phyloP scores from a whole-genome alignment of 1,139 yeast genomes.

The Diutina rugosa region DNA sequence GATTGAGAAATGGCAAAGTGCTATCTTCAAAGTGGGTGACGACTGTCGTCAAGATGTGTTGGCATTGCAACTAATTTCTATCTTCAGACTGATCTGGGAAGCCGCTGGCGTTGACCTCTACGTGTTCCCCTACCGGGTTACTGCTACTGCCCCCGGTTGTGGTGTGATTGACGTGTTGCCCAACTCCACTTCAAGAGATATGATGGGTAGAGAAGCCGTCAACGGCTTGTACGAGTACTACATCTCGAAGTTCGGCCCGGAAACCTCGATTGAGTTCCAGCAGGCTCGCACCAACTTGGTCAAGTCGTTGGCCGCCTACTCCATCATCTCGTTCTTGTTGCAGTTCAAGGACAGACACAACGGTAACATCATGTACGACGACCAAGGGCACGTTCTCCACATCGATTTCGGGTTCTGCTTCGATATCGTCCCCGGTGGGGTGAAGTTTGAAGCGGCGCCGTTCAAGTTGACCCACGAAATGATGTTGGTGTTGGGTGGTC shows the following conservation, averaged over 20 bases:
- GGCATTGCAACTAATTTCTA: conserved; percentile 83
- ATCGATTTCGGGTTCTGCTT: conserved; percentile 98
- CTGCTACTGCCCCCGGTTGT: conserved; percentile 98
- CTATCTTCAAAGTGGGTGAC: conserved; percentile 97
- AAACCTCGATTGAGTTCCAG: conserved; percentile 80
- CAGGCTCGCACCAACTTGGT: conserved; percentile 86
- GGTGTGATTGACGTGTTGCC: conserved; percentile 98
- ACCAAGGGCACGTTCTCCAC: conserved; percentile 86
- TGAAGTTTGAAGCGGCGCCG: conserved; percentile 93
- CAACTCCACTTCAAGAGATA: conserved; percentile 87
- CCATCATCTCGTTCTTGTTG: conserved; percentile 79
- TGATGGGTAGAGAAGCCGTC: conserved; percentile 98
- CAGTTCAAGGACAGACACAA: conserved; percentile 98
- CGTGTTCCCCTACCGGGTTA: conserved; percentile 88
- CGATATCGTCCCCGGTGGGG: conserved; percentile 98
- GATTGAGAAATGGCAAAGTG: conserved; percentile 74
- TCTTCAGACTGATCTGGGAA: conserved; percentile 85
- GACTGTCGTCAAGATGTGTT: conserved; percentile 97
- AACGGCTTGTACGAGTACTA: conserved; percentile 93
- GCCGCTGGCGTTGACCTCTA: conserved; percentile 78
- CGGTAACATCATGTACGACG: conserved; percentile 98
- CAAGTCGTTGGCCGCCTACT: conserved; percentile 90
- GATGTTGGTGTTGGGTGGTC: conserved; percentile 93
- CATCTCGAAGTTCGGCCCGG: conserved; percentile 87
- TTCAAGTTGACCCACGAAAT: conserved; percentile 93